Evolutionary conservation across 257 asterid genomes (phyloP).

Genomic region (Primulina huaijiensis): DNA sequence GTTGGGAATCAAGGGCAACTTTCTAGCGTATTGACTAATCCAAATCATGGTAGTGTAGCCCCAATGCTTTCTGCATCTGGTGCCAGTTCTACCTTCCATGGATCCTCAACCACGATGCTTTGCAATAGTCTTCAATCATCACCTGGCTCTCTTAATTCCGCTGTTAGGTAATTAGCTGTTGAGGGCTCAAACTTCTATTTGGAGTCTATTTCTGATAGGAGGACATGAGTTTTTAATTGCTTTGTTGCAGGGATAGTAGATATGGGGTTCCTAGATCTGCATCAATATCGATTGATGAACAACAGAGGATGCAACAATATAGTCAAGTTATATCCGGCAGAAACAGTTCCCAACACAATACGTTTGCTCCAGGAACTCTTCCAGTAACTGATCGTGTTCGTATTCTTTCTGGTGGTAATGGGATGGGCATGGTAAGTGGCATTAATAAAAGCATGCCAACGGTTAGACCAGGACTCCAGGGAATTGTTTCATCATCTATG

Average conservation of each 20-base stretch:
- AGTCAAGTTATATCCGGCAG: conserved; percentile 68
- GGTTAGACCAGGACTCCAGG: conserved; percentile 75
- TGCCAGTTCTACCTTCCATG: conserved; percentile 54
- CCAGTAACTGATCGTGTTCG: conserved; percentile 70
- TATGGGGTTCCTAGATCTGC: conserved; percentile 60
- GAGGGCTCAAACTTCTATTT: conserved; percentile 10
- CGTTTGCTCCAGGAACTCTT: conserved; percentile 59
- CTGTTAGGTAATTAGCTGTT: conserved; percentile 60
- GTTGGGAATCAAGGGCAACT: conserved; percentile 74
- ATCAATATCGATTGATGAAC: conserved; percentile 70
- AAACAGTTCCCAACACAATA: conserved; percentile 48
- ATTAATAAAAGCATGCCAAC: conserved; percentile 63
- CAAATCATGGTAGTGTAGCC: conserved; percentile 48
- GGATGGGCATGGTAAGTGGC: conserved; percentile 50
- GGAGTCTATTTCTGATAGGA: conserved; percentile 16
- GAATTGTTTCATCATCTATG: conserved; percentile 60
- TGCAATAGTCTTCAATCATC: conserved; percentile 59
- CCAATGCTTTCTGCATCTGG: conserved; percentile 54
- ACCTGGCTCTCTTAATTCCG: conserved; percentile 52
- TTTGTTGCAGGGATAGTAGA: conserved; percentile 59
- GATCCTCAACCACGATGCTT: conserved; percentile 55
- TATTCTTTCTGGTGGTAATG: conserved; percentile 62
- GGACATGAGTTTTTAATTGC: conserved; percentile 4
- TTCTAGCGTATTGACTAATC: conserved; percentile 47
- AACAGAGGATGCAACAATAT: conserved; percentile 74